These are phyloP conservation scores for Penicillium corylophilum DNA, from an alignment of 2,329 filamentous ascomycete genomes.

Conservation along the genomic window DNA sequence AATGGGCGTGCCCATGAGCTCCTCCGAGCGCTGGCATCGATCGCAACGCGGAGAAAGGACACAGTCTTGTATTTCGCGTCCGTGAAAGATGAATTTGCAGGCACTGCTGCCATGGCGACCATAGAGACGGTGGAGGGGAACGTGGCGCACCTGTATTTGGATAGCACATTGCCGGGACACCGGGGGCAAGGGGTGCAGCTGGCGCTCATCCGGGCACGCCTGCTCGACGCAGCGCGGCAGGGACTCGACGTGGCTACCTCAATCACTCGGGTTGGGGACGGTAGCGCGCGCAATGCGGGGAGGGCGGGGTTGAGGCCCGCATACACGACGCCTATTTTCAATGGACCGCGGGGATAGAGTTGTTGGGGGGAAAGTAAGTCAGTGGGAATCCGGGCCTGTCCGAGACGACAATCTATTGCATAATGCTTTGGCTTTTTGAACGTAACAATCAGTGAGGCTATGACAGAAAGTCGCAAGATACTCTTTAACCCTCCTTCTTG, in stretches of 20 bases:
- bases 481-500: neutral
- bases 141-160: conserved; percentile 13
- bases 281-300: conserved; percentile 16
- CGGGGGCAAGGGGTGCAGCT: conserved; percentile 13
- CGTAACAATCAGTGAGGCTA: too few relatives aligned
- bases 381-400: neutral
- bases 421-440: too few relatives aligned
- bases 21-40: conserved; percentile 8
- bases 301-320: conserved; percentile 9
- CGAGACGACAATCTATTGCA: neutral
- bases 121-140: neutral
- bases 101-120: conserved; percentile 8
- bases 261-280: conserved; percentile 10
- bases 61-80: conserved; percentile 7
- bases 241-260: conserved; percentile 5
- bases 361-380: neutral
- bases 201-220: conserved; percentile 9
- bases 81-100: conserved; percentile 3
- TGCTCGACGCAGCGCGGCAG: conserved; percentile 4
- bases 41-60: conserved; percentile 10
- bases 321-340: conserved; percentile 5
- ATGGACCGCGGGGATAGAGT: neutral
- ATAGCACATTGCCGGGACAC: conserved; percentile 7
- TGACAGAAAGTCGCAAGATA: too few relatives aligned
- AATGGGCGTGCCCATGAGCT: conserved; percentile 12